phyloP scores from a whole-genome alignment of 2,329 filamentous ascomycete genomes.

The Xylariaceae sp. region DNA sequence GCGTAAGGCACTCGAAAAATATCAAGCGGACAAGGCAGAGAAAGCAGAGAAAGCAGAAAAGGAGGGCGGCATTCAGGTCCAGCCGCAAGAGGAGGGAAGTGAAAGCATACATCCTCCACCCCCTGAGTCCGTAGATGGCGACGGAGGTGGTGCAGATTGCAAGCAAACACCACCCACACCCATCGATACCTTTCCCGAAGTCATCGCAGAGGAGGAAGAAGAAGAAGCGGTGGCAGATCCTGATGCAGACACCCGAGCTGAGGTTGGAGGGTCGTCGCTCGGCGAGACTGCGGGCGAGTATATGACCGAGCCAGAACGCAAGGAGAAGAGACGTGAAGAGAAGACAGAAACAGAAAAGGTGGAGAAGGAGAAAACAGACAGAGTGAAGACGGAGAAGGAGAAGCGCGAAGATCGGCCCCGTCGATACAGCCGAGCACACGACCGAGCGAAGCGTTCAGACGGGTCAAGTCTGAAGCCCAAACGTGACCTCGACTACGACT shows the following conservation, averaged over 20 bases:
- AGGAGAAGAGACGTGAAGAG: neutral
- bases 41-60: neutral
- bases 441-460: neutral
- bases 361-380: neutral
- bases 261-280: neutral
- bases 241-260: neutral
- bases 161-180: conserved; percentile 1
- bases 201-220: conserved; percentile 1
- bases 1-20: conserved; percentile 29
- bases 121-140: conserved; percentile 13
- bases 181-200: neutral
- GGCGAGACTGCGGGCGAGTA: neutral
- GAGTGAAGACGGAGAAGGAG: neutral
- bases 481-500: conserved; percentile 19
- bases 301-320: neutral
- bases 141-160: conserved; percentile 11
- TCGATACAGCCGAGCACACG: neutral
- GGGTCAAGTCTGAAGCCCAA: conserved; percentile 1
- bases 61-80: neutral
- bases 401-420: conserved; percentile 1
- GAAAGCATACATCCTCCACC: neutral
- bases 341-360: neutral
- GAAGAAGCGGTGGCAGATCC: conserved; percentile 8
- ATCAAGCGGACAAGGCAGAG: conserved; percentile 22
- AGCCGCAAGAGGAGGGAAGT: neutral